Base-by-base conservation (phyloP, 768 basidiomycete species). In the Rhodotorula diobovata region DNA sequence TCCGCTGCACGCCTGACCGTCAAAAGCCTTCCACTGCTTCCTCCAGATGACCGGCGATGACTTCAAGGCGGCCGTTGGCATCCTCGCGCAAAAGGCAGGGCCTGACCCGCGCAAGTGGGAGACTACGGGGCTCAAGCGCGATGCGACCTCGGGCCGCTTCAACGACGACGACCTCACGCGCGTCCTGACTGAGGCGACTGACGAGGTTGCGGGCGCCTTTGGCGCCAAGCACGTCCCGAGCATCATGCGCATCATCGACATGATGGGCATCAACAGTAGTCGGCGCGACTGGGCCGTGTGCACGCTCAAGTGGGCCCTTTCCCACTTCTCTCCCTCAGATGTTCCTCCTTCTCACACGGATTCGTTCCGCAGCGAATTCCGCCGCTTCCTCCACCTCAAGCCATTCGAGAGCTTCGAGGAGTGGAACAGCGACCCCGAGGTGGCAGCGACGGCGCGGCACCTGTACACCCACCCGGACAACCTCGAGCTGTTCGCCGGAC, bases 401-500 rank as follows among this genome's bases (percentile, higher is more conserved):
- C 30, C 37, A 45, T 65, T 34, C 71, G 73, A 45, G 54, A 20
- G 21, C 28, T 65, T 65, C 63, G 23, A 23, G 21, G 81, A 82
- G 41, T 83, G 82, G 82, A 83, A 83, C 70, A 63, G 79, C 0
- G 72, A 81, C 63, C 64, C 63, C 14, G 59, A 57, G 53, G 70
- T 76, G 54, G 67, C 68, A 2, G 60, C 58, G 63, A 39, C 61
- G 4, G 91, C 91, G 0, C 83, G 84, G 57, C 81, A 84, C 16
- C 83, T 92, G 21, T 92, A 93, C 78, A 84, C 83, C 54, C 83
- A 90, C 73, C 88, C 91, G 35, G 86, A 91, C 75, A 88, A 89
- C 78, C 84, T 92, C 45, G 91, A 92, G 77, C 85, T 93, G 20
- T 85, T 91, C 76, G 89, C 51, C 16, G 70, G 54, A 25, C 61